phyloP scores from a whole-genome alignment of 1,139 yeast genomes.

The Lodderomyces pseudojiufengensis region DNA sequence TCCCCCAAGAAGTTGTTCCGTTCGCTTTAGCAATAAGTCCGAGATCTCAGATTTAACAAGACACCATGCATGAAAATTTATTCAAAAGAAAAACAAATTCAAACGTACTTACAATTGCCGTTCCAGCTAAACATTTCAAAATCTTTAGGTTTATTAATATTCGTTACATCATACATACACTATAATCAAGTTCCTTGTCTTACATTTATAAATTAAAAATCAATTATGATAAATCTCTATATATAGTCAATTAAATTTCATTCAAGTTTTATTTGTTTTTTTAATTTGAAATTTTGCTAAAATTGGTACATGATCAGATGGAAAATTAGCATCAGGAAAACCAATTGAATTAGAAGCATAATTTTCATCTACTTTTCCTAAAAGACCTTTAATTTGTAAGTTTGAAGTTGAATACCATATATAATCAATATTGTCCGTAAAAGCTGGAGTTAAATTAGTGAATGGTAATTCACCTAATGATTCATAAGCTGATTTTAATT shows the following conservation, averaged over 20 bases:
- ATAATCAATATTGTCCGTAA: slow-evolving; percentile 91
- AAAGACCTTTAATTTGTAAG: slow-evolving; percentile 76
- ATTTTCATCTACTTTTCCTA: slow-evolving; percentile 79
- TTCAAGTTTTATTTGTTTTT: slow-evolving; percentile 36
- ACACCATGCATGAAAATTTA: no score
- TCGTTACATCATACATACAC: no score
- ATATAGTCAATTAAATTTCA: no score
- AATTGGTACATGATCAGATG: slow-evolving; percentile 90
- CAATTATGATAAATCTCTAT: no score
- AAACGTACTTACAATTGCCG: no score
- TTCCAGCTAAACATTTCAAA: no score
- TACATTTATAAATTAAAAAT: no score
- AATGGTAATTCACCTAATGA: slow-evolving; percentile 87
- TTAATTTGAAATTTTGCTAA: slow-evolving; percentile 73
- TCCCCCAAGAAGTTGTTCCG: slow-evolving; percentile 17
- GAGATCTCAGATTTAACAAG: no score
- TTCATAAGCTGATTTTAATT: slow-evolving; percentile 81
- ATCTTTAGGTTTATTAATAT: no score
- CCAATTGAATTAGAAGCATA: slow-evolving; percentile 80
- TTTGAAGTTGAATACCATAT: slow-evolving; percentile 87
- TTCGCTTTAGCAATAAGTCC: no score
- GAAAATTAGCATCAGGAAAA: slow-evolving; percentile 89
- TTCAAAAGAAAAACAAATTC: no score
- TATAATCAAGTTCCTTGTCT: no score
- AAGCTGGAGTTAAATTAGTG: slow-evolving; percentile 90